Evolutionary conservation across 2,329 filamentous ascomycete genomes (phyloP).

Genomic region (Chrysoporthe cubensis): DNA sequence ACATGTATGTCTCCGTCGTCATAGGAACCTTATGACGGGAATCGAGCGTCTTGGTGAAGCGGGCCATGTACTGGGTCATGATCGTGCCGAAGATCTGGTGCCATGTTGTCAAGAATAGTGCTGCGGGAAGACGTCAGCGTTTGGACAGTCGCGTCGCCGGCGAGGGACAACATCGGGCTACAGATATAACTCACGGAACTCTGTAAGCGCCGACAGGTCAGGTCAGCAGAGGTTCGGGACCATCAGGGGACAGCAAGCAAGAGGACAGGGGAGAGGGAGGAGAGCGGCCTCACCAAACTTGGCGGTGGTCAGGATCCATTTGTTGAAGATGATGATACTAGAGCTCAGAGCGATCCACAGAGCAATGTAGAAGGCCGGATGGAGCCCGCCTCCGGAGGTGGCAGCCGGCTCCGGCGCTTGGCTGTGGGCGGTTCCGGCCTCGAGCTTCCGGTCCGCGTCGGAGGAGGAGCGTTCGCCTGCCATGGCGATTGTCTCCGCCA

Average conservation of each 20-base stretch:
- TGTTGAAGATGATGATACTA: slow-evolving; percentile 94
- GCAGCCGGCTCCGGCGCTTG: slow-evolving; percentile 19
- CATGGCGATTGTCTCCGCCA: slow-evolving; percentile 12
- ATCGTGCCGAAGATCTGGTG: slow-evolving; percentile 86
- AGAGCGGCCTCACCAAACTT: slow-evolving; percentile 67
- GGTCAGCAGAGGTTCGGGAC: slow-evolving; percentile 12
- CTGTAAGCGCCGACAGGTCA: slow-evolving; percentile 1
- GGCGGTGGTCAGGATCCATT: slow-evolving; percentile 84
- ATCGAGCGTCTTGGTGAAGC: slow-evolving; percentile 83
- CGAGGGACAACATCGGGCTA: not conserved
- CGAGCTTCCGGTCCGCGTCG: slow-evolving; percentile 28
- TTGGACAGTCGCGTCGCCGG: not conserved
- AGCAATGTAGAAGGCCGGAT: slow-evolving; percentile 78
- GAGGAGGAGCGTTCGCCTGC: slow-evolving; percentile 28
- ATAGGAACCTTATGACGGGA: slow-evolving; percentile 92
- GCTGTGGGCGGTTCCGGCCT: slow-evolving; percentile 23
- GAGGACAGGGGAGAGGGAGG: not conserved
- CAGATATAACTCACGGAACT: slow-evolving; percentile 20
- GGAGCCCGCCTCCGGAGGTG: slow-evolving; percentile 46
- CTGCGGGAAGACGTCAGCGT: slow-evolving; percentile 49
- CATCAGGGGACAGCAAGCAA: not conserved
- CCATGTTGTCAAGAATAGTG: slow-evolving; percentile 86
- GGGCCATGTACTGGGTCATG: slow-evolving; percentile 87
- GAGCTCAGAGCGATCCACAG: slow-evolving; percentile 88
- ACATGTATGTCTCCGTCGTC: slow-evolving; percentile 56